Evolutionary conservation across 768 basidiomycete species (phyloP).

Genomic region (Tylopilus sp.): DNA sequence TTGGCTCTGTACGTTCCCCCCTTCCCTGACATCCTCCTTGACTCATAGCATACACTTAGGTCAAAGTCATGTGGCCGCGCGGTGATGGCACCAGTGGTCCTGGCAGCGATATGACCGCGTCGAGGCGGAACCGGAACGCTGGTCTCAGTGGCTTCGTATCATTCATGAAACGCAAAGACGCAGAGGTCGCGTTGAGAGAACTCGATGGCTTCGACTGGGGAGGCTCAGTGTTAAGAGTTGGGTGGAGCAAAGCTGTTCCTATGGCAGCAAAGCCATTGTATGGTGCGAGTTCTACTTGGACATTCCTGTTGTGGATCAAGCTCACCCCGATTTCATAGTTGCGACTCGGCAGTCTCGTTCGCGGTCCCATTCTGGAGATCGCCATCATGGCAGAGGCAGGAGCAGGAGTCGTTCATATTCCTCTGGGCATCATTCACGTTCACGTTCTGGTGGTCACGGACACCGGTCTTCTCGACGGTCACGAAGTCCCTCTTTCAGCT

Average conservation of each 20-base stretch:
- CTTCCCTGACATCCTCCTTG: background rate
- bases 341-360: slow-evolving; percentile 30
- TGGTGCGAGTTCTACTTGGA: slow-evolving; percentile 44
- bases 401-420: slow-evolving; percentile 27
- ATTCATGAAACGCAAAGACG: slow-evolving; percentile 91
- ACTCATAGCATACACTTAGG: slow-evolving; percentile 40
- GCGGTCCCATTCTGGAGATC: slow-evolving; percentile 33
- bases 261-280: slow-evolving; percentile 77
- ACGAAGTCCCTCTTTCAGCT: slow-evolving; percentile 26
- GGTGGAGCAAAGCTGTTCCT: slow-evolving; percentile 97
- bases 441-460: slow-evolving; percentile 31
- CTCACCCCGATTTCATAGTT: slow-evolving; percentile 11
- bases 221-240: slow-evolving; percentile 80
- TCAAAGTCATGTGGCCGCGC: slow-evolving; percentile 99
- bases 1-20: slow-evolving; percentile 68
- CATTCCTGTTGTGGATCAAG: background rate
- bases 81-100: slow-evolving; percentile 65
- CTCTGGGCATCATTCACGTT: slow-evolving; percentile 26
- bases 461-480: slow-evolving; percentile 24
- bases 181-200: slow-evolving; percentile 84
- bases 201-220: slow-evolving; percentile 96
- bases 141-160: slow-evolving; percentile 96
- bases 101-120: slow-evolving; percentile 71
- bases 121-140: slow-evolving; percentile 64
- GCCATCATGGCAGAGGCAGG: slow-evolving; percentile 21